A percentile compares a stretch with the other conserved stretches of the same genome.
These are phyloP conservation scores for Trichomonascus vanleenenianus DNA, from an alignment of 805 yeast species.

Conservation along the genomic window DNA sequence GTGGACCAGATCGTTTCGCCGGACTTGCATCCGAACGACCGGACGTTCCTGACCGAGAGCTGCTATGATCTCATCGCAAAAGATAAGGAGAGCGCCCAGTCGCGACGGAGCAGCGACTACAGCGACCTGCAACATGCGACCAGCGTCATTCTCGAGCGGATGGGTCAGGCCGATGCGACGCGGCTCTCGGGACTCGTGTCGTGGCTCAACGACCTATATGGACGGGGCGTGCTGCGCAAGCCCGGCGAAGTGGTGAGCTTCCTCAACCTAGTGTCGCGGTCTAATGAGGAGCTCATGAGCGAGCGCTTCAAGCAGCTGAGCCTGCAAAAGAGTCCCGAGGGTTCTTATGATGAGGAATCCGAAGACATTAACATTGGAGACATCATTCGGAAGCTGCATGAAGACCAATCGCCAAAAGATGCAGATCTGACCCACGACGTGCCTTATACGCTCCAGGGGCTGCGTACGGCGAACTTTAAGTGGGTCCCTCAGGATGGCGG, in stretches of 20 bases:
- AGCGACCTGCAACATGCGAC: conserved; percentile 2
- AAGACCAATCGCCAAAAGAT: conserved; percentile 12
- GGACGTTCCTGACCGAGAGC: neutral
- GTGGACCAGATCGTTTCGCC: neutral
- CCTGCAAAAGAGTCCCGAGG: conserved; percentile 1
- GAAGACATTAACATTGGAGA: conserved; percentile 5
- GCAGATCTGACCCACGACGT: conserved; percentile 18
- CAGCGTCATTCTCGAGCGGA: neutral
- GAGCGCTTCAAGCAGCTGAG: neutral
- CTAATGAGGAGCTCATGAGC: neutral
- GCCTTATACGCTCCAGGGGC: conserved; percentile 29
- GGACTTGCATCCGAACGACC: neutral
- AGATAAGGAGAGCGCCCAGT: neutral
- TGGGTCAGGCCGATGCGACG: neutral
- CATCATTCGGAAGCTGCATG: conserved; percentile 10
- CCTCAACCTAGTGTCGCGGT: neutral
- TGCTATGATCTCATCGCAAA: neutral
- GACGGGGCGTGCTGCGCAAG: neutral
- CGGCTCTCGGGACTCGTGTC: conserved; percentile 6
- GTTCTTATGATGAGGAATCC: neutral
- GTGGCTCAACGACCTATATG: conserved; percentile 1
- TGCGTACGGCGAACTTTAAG: conserved; percentile 14
- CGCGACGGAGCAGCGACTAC: neutral
- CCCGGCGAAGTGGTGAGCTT: conserved; percentile 6
- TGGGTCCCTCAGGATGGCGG: conserved; percentile 13